Percentiles rank a stretch among this genome's conserved stretches.
Evolutionary conservation across 2,329 filamentous ascomycete genomes (phyloP).

Genomic region (Trichoderma sp.): DNA sequence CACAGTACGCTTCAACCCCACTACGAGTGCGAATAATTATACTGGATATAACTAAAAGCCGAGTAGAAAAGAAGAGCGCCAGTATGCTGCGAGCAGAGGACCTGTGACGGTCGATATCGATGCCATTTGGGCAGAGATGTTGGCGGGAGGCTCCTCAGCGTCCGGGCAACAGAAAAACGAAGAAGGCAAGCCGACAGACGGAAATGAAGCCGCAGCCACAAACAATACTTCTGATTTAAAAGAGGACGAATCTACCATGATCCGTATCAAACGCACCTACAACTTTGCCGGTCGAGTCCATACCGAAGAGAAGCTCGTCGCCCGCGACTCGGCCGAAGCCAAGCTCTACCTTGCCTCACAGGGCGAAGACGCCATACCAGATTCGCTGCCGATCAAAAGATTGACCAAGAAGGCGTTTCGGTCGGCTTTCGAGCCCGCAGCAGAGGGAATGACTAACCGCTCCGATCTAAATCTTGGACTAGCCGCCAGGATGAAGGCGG

Average conservation of each 20-base stretch:
- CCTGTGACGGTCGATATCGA: constrained; percentile 70
- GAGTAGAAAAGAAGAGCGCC: constrained; percentile 55
- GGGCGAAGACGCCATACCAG: constrained; percentile 29
- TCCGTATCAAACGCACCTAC: constrained; percentile 68
- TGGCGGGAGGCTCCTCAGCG: constrained; percentile 35
- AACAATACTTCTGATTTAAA: background rate
- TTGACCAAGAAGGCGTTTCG: constrained; percentile 56
- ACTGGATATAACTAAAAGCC: background rate
- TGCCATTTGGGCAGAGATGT: constrained; percentile 67
- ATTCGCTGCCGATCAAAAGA: constrained; percentile 38
- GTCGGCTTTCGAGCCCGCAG: constrained; percentile 59
- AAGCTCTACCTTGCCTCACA: constrained; percentile 59
- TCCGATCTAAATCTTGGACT: constrained; percentile 58
- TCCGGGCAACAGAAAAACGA: background rate
- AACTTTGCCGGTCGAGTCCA: constrained; percentile 72
- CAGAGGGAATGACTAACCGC: constrained; percentile 44
- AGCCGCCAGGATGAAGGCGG: constrained; percentile 45
- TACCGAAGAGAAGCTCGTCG: constrained; percentile 67
- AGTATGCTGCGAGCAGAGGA: constrained; percentile 48
- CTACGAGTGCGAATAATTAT: background rate
- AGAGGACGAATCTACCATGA: constrained; percentile 39
- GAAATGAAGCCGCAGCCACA: background rate
- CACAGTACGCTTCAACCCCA: constrained; percentile 47
- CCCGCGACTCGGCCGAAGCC: constrained; percentile 62
- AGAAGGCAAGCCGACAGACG: constrained; percentile 15